Evolutionary conservation across 208 protist genomes (phyloP).

Genomic region (Trypanosoma caninum): DNA sequence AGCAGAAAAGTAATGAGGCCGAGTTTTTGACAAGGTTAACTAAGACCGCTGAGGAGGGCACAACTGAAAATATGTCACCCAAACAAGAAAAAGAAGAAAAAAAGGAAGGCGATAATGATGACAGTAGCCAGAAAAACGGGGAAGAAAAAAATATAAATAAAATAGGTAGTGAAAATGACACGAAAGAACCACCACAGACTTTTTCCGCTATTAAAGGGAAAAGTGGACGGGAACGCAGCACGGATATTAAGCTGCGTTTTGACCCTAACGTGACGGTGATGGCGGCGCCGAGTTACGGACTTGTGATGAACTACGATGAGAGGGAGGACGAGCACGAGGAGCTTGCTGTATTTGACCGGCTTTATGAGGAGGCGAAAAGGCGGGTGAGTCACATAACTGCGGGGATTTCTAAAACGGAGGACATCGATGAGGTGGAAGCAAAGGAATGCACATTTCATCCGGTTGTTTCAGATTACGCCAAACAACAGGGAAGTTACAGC

Average conservation of each 20-base stretch:
- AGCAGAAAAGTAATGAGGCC: too few species aligned
- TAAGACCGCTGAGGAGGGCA: too few species aligned
- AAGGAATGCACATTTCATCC: conserved; percentile 29
- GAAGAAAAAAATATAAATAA: neutral
- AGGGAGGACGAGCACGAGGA: conserved; percentile 15
- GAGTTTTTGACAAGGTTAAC: too few species aligned
- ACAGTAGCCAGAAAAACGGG: too few species aligned
- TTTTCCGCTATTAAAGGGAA: conserved; percentile 17
- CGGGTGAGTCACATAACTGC: conserved; percentile 6
- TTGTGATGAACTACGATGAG: conserved; percentile 19
- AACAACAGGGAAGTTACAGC: conserved; percentile 11
- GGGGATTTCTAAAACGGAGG: neutral
- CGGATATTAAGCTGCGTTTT: conserved; percentile 13
- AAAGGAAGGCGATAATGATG: too few species aligned
- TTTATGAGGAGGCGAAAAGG: conserved; percentile 33
- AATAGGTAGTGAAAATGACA: neutral
- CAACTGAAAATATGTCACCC: too few species aligned
- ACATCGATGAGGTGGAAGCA: neutral
- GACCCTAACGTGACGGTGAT: conserved; percentile 20
- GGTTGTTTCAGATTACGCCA: conserved; percentile 17
- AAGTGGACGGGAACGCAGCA: conserved; percentile 19
- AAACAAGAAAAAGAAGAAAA: neutral
- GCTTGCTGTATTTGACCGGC: conserved; percentile 25
- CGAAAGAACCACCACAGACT: neutral
- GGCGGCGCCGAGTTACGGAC: conserved; percentile 20